Evolutionary conservation across 495 filamentous ascomycete genomes (phyloP).

Genomic region (Copromyces sp.): DNA sequence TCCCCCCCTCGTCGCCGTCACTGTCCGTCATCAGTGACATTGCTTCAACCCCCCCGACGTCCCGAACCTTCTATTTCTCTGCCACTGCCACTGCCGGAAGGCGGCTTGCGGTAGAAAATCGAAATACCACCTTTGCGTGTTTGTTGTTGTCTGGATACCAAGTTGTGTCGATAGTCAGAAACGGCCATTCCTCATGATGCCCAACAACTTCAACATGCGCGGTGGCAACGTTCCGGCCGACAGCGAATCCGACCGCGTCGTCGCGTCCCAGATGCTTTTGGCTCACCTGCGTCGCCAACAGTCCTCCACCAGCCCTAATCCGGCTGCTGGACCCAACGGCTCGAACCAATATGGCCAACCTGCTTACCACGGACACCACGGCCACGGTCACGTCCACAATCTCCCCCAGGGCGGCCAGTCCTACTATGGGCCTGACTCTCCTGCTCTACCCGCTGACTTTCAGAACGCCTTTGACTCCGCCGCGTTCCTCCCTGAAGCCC

Average conservation of each 20-base stretch:
- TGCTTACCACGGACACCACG: conserved; percentile 19
- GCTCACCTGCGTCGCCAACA: conserved; percentile 25
- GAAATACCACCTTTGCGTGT: not conserved
- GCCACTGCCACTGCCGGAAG: not conserved
- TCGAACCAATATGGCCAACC: conserved; percentile 18
- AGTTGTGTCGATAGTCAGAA: not conserved
- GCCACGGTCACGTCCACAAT: conserved; percentile 7
- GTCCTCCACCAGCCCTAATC: conserved; percentile 22
- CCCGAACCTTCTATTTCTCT: not conserved
- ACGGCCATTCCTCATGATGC: conserved; percentile 23
- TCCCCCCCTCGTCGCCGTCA: not conserved
- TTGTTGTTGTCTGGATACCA: not conserved
- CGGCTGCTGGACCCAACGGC: conserved; percentile 6
- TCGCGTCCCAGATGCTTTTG: conserved; percentile 24
- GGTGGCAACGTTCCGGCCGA: conserved; percentile 22
- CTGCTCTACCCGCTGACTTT: conserved; percentile 14
- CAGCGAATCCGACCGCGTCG: conserved; percentile 8
- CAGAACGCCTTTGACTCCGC: conserved; percentile 25
- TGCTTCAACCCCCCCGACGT: not conserved
- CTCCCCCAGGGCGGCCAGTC: conserved; percentile 25
- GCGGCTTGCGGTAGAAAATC: not conserved
- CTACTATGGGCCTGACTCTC: conserved; percentile 29
- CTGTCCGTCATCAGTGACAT: not conserved
- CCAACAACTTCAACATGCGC: conserved; percentile 30
- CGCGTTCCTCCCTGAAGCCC: conserved; percentile 36